Conservation (phyloP, 2,329 filamentous ascomycete species). For the Sclerotinia trifoliorum region DNA sequence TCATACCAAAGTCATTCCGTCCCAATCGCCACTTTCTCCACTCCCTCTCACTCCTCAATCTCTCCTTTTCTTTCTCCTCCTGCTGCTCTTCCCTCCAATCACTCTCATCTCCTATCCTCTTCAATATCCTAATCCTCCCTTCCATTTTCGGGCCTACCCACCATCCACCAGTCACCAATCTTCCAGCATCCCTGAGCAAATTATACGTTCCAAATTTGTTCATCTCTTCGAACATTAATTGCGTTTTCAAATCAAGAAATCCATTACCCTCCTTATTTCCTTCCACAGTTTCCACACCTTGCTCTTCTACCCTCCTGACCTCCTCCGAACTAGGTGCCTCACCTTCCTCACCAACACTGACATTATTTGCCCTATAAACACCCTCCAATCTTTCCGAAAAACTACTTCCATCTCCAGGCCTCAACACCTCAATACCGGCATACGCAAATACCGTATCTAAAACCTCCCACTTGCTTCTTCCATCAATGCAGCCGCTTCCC, state of each 20-base stretch:
- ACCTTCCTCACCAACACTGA: conserved; percentile 18
- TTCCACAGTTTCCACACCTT: conserved; percentile 38
- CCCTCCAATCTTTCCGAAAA: conserved; percentile 30
- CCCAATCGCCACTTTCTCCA: background rate
- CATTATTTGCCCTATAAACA: conserved; percentile 35
- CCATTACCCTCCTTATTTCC: conserved; percentile 39
- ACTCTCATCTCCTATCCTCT: conserved; percentile 27
- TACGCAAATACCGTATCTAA: conserved; percentile 58
- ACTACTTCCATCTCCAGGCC: conserved; percentile 44
- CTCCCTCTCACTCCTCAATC: background rate
- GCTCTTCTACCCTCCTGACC: conserved; percentile 32
- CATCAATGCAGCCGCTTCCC: conserved; percentile 49
- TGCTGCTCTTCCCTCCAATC: conserved; percentile 2
- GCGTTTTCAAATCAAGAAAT: conserved; percentile 32
- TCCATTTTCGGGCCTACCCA: conserved; percentile 64
- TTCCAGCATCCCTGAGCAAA: conserved; percentile 42
- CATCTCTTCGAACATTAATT: conserved; percentile 33
- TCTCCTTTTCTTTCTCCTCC: background rate
- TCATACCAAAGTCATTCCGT: background rate
- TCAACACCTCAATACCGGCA: conserved; percentile 57
- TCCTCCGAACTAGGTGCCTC: conserved; percentile 27
- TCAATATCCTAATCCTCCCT: conserved; percentile 42
- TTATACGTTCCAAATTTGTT: conserved; percentile 34
- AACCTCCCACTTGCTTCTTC: conserved; percentile 59
- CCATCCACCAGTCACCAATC: conserved; percentile 56